Percentiles rank a stretch among this genome's conserved stretches.
phyloP scores from a whole-genome alignment of 1,284 basidiomycete genomes.

The Moesziomyces parantarcticus region DNA sequence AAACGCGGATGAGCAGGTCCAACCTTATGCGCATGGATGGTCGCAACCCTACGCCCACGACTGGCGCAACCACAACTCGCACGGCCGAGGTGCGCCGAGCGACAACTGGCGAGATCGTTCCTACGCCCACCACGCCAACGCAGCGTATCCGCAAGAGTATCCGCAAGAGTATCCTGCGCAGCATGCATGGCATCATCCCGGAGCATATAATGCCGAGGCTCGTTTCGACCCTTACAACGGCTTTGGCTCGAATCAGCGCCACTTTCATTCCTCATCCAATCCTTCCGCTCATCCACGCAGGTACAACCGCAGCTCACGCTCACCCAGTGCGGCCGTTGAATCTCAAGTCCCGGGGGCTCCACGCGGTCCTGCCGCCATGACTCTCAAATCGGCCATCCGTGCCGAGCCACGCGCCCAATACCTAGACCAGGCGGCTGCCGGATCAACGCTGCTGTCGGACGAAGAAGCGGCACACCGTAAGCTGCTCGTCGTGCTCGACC shows the following conservation, averaged over 20 bases:
- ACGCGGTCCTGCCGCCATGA: conserved; percentile 6
- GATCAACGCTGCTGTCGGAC: conserved; percentile 11
- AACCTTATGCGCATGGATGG: not conserved
- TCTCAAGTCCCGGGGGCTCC: not conserved
- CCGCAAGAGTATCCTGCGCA: conserved; percentile 1
- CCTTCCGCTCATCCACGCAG: not conserved
- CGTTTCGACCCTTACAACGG: not conserved
- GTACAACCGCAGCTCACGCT: not conserved
- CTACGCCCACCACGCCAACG: not conserved
- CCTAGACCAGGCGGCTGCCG: conserved; percentile 15
- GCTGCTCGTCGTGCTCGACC: conserved; percentile 78
- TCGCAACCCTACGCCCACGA: not conserved
- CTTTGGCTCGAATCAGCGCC: not conserved
- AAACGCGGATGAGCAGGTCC: not conserved
- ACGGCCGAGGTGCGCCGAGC: not conserved
- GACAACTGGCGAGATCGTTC: not conserved
- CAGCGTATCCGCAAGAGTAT: conserved; percentile 2
- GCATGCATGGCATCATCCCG: conserved; percentile 1
- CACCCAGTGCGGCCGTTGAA: not conserved
- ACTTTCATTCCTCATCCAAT: not conserved
- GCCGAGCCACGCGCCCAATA: conserved; percentile 23
- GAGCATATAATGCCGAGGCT: conserved; percentile 6
- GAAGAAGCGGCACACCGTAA: conserved; percentile 16
- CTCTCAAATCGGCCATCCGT: conserved; percentile 11
- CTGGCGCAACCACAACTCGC: not conserved